Percentiles rank a stretch among this genome's conserved stretches.
These are phyloP conservation scores for Saccharomycopsis javanensis DNA, from an alignment of 805 yeast species.

Conservation along the genomic window DNA sequence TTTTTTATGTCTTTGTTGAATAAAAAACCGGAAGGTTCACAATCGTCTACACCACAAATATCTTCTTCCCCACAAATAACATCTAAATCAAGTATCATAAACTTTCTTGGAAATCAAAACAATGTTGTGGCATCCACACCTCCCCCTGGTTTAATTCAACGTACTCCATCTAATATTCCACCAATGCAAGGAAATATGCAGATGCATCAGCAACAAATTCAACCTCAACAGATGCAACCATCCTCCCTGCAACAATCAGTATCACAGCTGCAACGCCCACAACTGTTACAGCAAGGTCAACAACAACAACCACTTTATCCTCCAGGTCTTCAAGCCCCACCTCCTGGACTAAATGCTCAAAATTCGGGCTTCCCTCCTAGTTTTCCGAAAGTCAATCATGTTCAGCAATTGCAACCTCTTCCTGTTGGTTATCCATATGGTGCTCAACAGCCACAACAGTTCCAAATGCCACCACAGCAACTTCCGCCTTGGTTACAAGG, in stretches of 20 bases:
- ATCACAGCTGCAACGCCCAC: conserved; percentile 20
- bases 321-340: conserved; percentile 7
- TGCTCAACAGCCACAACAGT: conserved; percentile 11
- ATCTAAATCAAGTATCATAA: not conserved
- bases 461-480: conserved; percentile 21
- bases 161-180: conserved; percentile 6
- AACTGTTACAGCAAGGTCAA: conserved; percentile 19
- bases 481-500: conserved; percentile 11
- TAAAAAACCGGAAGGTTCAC: conserved; percentile 21
- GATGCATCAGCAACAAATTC: conserved; percentile 7
- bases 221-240: conserved; percentile 13
- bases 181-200: conserved; percentile 20
- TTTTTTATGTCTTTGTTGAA: conserved; percentile 40
- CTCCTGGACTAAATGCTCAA: conserved; percentile 5
- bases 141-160: conserved; percentile 18
- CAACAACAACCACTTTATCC: conserved; percentile 7
- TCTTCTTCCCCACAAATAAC: conserved; percentile 3
- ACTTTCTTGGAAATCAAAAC: not conserved
- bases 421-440: conserved; percentile 20
- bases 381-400: conserved; percentile 13
- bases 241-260: conserved; percentile 20
- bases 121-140: conserved; percentile 14
- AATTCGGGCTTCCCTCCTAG: conserved; percentile 15
- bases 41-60: conserved; percentile 4
- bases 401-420: conserved; percentile 14